These are phyloP conservation scores for Silene coronaria DNA, from an alignment of 179 eudicot species.

Conservation along the genomic window DNA sequence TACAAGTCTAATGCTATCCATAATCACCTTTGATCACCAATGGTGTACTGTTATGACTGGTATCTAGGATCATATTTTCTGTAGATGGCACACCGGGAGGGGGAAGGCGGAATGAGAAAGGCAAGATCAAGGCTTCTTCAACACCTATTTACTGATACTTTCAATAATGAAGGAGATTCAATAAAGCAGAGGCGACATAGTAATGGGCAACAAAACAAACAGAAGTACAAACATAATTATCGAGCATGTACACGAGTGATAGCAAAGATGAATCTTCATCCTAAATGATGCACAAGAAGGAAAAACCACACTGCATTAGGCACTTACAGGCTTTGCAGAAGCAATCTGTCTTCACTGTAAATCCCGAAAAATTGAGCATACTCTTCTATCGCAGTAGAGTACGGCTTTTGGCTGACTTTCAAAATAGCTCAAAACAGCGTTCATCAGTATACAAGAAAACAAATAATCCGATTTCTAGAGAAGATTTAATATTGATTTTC, in stretches of 20 bases:
- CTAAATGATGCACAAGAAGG: background rate
- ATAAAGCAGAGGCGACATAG: background rate
- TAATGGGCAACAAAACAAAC: background rate
- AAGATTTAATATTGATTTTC: too few relatives aligned
- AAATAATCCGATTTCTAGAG: too few relatives aligned
- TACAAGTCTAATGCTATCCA: background rate
- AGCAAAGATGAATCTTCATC: background rate
- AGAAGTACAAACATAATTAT: background rate
- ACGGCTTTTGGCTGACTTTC: background rate
- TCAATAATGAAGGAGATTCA: background rate
- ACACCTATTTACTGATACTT: background rate
- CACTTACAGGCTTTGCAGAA: slow-evolving; percentile 19
- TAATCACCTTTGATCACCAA: background rate
- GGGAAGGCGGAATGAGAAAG: background rate
- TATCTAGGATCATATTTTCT: background rate
- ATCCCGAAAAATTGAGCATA: background rate
- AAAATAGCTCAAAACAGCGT: background rate
- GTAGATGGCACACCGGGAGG: background rate
- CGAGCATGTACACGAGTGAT: background rate
- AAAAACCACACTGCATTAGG: background rate
- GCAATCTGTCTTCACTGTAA: background rate
- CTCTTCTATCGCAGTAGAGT: background rate
- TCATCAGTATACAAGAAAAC: too few relatives aligned
- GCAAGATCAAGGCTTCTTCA: background rate
- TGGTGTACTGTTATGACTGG: too few relatives aligned